Percentiles rank a stretch among this genome's conserved stretches.
Conservation (phyloP, 345 rosid genomes). For the Brassica incana region DNA sequence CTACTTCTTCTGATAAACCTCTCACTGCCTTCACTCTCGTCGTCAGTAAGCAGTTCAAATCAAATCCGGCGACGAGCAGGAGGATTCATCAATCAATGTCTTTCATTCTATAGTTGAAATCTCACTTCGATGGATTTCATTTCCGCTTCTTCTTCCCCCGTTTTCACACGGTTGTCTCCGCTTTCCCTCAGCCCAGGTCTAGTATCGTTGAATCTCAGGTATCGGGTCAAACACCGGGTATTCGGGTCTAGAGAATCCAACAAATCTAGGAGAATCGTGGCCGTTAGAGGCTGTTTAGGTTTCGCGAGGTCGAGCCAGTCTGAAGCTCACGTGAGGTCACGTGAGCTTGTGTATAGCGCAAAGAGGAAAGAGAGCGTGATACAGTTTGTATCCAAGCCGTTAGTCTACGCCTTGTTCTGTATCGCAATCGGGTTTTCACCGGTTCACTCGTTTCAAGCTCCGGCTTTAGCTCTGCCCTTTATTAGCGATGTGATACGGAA, state of each 20-base stretch:
- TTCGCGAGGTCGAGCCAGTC: slow-evolving; percentile 30
- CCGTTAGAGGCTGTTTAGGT: slow-evolving; percentile 32
- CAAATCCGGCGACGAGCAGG: slow-evolving; percentile 11
- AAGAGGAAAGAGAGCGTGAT: slow-evolving; percentile 37
- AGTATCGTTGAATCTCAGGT: slow-evolving; percentile 35
- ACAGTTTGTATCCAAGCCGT: slow-evolving; percentile 43
- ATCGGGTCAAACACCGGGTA: slow-evolving; percentile 31
- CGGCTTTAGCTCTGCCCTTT: slow-evolving; percentile 56
- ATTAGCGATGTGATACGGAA: slow-evolving; percentile 45
- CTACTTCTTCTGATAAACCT: slow-evolving; percentile 30
- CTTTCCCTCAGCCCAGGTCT: slow-evolving; percentile 25
- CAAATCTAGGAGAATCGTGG: slow-evolving; percentile 17
- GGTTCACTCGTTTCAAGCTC: slow-evolving; percentile 44
- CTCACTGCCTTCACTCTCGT: slow-evolving; percentile 23
- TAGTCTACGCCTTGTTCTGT: slow-evolving; percentile 58
- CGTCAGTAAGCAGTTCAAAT: neutral
- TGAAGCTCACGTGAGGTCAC: slow-evolving; percentile 17
- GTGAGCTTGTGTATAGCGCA: slow-evolving; percentile 16
- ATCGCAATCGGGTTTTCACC: slow-evolving; percentile 66
- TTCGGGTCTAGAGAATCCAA: slow-evolving; percentile 18
- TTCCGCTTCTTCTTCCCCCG: slow-evolving; percentile 42
- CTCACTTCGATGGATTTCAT: slow-evolving; percentile 51
- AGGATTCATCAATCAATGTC: neutral
- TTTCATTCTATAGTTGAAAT: neutral
- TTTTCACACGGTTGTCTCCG: slow-evolving; percentile 41